Conservation (phyloP, 2,329 filamentous ascomycete species). For the Cucurbitaria berberidis region DNA sequence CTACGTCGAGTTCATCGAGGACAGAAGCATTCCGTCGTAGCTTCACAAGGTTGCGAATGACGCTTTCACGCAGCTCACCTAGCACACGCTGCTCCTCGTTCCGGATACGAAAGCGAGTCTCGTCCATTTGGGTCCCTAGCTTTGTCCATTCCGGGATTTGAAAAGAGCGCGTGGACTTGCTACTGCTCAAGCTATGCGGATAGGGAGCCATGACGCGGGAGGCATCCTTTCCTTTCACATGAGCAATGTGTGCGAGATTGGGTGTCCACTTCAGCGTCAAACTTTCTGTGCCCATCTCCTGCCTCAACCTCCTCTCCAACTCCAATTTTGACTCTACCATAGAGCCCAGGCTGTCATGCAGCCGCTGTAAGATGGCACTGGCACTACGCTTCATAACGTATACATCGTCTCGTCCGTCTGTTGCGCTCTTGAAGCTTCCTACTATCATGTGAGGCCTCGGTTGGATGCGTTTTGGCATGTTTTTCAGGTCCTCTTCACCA, state of each 20-base stretch:
- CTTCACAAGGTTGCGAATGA: constrained; percentile 82
- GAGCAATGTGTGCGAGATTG: constrained; percentile 85
- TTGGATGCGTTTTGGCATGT: constrained; percentile 46
- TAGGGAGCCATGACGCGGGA: constrained; percentile 44
- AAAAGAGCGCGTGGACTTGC: constrained; percentile 84
- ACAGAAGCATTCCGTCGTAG: constrained; percentile 89
- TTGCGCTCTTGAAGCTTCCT: constrained; percentile 42
- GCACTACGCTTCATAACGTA: constrained; percentile 71
- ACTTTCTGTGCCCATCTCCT: constrained; percentile 57
- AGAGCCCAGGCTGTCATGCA: constrained; percentile 71
- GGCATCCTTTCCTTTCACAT: constrained; percentile 80
- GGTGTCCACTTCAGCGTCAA: constrained; percentile 87
- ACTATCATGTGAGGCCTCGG: constrained; percentile 42
- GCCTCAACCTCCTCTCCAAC: constrained; percentile 67
- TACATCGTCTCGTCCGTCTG: constrained; percentile 55
- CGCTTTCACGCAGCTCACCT: constrained; percentile 71
- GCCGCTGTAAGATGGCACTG: constrained; percentile 66
- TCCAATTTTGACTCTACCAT: constrained; percentile 66
- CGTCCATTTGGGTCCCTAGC: constrained; percentile 80
- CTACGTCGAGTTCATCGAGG: constrained; percentile 90
- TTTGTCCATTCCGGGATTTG: constrained; percentile 83
- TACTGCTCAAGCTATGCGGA: constrained; percentile 70
- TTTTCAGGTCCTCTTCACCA: constrained; percentile 62
- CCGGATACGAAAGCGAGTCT: constrained; percentile 76
- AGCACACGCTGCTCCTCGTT: constrained; percentile 86